Evolutionary conservation across 495 filamentous ascomycete genomes (phyloP), one percentile per base, ranked within the genome.

Genomic region (Aspergillus sclerotioniger): DNA sequence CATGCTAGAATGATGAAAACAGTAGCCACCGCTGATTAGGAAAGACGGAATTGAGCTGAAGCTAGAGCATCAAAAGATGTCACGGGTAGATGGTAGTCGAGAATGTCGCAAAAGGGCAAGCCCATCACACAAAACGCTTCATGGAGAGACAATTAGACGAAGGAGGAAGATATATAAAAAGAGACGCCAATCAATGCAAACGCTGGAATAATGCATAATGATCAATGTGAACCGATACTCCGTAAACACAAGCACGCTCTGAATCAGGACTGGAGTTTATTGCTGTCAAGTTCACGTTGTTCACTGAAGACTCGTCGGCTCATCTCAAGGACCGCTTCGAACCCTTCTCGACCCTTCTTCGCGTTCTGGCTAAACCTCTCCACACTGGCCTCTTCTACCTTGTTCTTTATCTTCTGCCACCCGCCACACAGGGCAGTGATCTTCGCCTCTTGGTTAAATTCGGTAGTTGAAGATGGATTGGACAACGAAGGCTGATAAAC

Each of bases 391-490:
- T 96, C 90, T 75, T 98, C 94, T 63, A 98, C 91, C 71, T 86
- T 89, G 67, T 90, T 94, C 76, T 89, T 92, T 67, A 98, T 86
- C 65, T 90, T 91, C 72, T 96, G 90, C 90, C 93, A 98, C 17
- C 94, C 94, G 57, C 95, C 93, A 68, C 91, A 96, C 13, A 98
- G 77, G 1, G 94, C 94, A 2, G 90, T 96, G 67, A 98, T 96
- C 72, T 89, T 82, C 8, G 94, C 94, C 53, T 90, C 84, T 76
- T 98, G 94, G 37, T 80, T 77, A 70, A 98, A 97, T 29, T 83
- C 80, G 5, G 94, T 98, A 62, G 82, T 83, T 50, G 81, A 77
- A 33, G 76, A 74, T 6, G 76, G 71, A 9, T 68, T 66, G 7
- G 73, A 70, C 19, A 84, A 66, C 3, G 76, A 76, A 0, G 90